Evolutionary conservation across 352 stramenopile genomes (phyloP).

Genomic region (Globisporangium parvum): DNA sequence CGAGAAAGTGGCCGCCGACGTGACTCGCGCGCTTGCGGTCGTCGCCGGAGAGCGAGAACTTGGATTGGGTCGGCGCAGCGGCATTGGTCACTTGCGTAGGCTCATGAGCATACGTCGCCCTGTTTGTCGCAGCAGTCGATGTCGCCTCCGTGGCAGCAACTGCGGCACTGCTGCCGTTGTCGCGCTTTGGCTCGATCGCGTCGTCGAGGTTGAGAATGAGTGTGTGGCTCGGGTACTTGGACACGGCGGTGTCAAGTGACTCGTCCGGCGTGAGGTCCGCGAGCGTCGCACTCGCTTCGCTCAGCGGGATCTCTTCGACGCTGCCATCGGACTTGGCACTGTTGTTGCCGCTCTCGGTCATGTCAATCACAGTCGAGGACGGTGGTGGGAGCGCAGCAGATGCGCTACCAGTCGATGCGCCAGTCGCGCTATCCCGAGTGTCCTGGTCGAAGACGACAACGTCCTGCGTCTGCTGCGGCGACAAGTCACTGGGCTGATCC

Average conservation of each 20-base stretch:
- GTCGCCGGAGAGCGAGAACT: conserved; percentile 8
- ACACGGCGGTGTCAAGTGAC: neutral
- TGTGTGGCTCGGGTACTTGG: conserved; percentile 7
- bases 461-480: conserved; percentile 1
- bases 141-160: neutral
- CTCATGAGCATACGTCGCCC: conserved; percentile 1
- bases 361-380: neutral
- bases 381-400: too few species aligned
- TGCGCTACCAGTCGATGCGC: too few species aligned
- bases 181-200: neutral
- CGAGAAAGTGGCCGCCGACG: neutral
- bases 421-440: too few species aligned
- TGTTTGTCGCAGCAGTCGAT: neutral
- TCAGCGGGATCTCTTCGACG: conserved; percentile 11
- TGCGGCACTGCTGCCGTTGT: neutral
- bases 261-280: conserved; percentile 12
- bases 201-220: conserved; percentile 8
- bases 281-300: conserved; percentile 12
- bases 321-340: neutral
- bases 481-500: too few species aligned
- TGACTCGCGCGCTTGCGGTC: conserved; percentile 4
- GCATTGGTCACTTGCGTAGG: neutral
- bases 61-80: conserved; percentile 1
- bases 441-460: too few species aligned
- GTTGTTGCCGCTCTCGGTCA: neutral